Evolutionary conservation across 352 stramenopile genomes (phyloP), one percentile per base, ranked within the genome.

Genomic region (Pythium dissotocum): DNA sequence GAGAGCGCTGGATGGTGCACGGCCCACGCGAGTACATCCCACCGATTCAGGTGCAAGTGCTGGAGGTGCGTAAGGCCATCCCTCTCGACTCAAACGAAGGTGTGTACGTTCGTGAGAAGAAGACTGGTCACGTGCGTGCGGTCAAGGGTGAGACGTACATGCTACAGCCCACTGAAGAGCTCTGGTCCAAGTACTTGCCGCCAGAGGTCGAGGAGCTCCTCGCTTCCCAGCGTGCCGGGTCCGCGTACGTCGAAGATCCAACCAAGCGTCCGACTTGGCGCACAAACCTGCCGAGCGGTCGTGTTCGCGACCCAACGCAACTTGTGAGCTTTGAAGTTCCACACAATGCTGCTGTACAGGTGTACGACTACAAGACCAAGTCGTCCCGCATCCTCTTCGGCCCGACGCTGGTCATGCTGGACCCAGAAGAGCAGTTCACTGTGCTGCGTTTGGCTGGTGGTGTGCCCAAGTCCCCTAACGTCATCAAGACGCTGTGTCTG

Each of bases 281-380:
- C 12, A 40, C 24, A n/a, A n/a, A 62, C 16, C 36, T 33, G 52
- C 21, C 35, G 1, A 24, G 36, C 32, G 21, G 46, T 16, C 46
- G 46, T 5, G 65, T n/a, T 7, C 84, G 86, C 7, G 86, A 94
- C 44, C 71, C 75, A 0, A 93, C 84, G 30, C 76, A 82, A 5
- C 76, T 94, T 16, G 86, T 94, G 8, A 90, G 79, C 5, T 94
- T 94, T 44, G 82, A 93, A 69, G 86, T 94, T 24, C 84, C 86
- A 2, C 86, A 94, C 75, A 94, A 94, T 24, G 82, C 83, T 14
- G 86, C 83, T 24, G 87, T 94, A 4, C 86, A 94, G 68, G 82
- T 94, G 9, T 94, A 94, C 65, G 84, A 94, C 74, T 94, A 92
- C 75, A 91, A 90, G 68, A 91, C 83, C 46, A 92, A 83, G 26